Evolutionary conservation across 768 basidiomycete species (phyloP).

Genomic region (Naganishia kalamii): DNA sequence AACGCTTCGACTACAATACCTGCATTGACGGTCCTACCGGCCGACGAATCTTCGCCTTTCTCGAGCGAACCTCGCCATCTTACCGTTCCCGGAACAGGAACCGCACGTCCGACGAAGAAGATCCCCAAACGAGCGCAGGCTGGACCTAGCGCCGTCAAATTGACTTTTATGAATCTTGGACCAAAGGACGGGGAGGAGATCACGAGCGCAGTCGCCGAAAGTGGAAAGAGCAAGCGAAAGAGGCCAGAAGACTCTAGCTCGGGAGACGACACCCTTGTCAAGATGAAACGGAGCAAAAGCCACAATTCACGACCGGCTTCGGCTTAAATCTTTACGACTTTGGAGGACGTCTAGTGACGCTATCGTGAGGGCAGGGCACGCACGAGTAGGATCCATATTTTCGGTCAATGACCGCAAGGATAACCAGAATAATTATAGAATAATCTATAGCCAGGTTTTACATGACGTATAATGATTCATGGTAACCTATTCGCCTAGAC

Average conservation of each 20-base stretch:
- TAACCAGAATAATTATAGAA: background rate
- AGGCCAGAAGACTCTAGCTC: constrained; percentile 9
- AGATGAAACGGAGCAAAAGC: constrained; percentile 2
- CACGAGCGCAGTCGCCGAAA: constrained; percentile 11
- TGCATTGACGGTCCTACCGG: background rate
- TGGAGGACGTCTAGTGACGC: no score
- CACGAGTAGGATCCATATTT: no score
- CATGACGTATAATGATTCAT: background rate
- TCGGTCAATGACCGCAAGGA: no score
- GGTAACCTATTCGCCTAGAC: background rate
- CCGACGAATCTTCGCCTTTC: background rate
- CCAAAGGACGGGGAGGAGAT: constrained; percentile 10
- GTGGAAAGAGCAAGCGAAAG: constrained; percentile 12
- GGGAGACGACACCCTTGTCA: background rate
- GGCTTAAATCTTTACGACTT: no score
- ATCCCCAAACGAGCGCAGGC: background rate
- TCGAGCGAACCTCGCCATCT: background rate
- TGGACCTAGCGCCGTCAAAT: background rate
- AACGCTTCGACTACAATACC: background rate
- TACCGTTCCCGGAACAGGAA: background rate
- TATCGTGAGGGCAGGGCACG: no score
- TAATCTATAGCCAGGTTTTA: background rate
- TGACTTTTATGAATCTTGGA: constrained; percentile 6
- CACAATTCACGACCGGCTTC: no score
- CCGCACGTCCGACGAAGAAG: background rate